Evolutionary conservation across 225 moss, liverwort and hornwort genomes (phyloP).

Genomic region (Pseudisothecium myosuroides): DNA sequence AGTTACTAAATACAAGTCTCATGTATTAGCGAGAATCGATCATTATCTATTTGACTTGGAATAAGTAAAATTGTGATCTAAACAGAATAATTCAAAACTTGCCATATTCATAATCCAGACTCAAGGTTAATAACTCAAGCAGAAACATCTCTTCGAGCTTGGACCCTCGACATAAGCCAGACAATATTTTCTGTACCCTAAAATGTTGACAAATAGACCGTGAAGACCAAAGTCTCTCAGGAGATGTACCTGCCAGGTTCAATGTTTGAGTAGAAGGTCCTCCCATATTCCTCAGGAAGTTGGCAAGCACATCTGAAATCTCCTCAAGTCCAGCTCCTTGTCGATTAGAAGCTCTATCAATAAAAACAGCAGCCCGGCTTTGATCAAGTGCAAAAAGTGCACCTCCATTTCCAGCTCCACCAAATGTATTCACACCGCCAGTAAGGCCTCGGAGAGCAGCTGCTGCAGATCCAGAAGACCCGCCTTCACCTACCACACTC

Average conservation of each 20-base stretch:
- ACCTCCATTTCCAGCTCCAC: slow-evolving; percentile 67
- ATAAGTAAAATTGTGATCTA: not conserved
- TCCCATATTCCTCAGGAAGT: slow-evolving; percentile 31
- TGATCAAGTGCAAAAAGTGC: slow-evolving; percentile 91
- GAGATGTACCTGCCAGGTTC: slow-evolving; percentile 39
- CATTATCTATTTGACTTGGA: not conserved
- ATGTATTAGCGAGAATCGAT: not conserved
- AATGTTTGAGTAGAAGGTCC: slow-evolving; percentile 22
- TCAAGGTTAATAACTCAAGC: not conserved
- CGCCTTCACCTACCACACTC: slow-evolving; percentile 66
- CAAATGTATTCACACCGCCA: slow-evolving; percentile 45
- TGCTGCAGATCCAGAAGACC: slow-evolving; percentile 59
- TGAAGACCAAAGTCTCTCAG: not conserved
- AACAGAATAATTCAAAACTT: not conserved
- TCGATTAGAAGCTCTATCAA: slow-evolving; percentile 60
- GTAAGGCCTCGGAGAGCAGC: slow-evolving; percentile 64
- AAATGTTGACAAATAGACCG: not conserved
- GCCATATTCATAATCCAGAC: not conserved
- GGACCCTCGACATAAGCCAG: not conserved
- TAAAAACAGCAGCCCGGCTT: slow-evolving; percentile 71
- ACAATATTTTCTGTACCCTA: not conserved
- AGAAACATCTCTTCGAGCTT: not conserved
- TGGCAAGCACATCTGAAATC: slow-evolving; percentile 53
- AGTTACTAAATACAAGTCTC: not conserved
- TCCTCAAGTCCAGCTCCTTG: slow-evolving; percentile 67